Conservation (phyloP, 2,329 filamentous ascomycete species). For the Thelonectria blattea region DNA sequence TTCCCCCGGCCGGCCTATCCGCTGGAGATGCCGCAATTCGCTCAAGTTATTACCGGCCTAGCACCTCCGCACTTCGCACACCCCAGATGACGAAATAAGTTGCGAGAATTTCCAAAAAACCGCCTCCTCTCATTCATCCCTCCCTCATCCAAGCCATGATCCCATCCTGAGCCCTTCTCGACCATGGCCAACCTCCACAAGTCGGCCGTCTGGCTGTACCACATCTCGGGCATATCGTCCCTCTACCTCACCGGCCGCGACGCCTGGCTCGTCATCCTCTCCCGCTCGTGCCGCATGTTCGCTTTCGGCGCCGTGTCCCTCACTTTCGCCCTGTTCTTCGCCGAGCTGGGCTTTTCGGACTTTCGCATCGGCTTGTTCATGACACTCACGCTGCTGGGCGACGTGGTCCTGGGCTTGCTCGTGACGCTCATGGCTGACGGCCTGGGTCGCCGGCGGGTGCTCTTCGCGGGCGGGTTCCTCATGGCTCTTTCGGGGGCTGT, state of each 20-base stretch:
- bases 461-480: conserved; percentile 58
- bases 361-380: conserved; percentile 68
- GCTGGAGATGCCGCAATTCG: neutral
- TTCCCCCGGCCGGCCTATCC: neutral
- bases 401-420: conserved; percentile 63
- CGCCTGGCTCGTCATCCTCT: conserved; percentile 40
- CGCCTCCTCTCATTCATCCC: neutral
- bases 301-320: conserved; percentile 68
- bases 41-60: neutral
- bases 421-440: conserved; percentile 65
- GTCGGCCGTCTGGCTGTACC: conserved; percentile 42
- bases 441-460: conserved; percentile 61
- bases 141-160: neutral
- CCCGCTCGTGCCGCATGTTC: conserved; percentile 61
- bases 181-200: conserved; percentile 12
- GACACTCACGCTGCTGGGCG: conserved; percentile 66
- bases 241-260: conserved; percentile 51
- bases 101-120: conserved; percentile 1
- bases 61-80: conserved; percentile 18
- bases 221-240: conserved; percentile 56
- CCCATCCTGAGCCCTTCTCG: neutral
- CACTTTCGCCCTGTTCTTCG: conserved; percentile 67
- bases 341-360: conserved; percentile 61
- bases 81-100: neutral
- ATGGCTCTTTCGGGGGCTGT: conserved; percentile 63